Evolutionary conservation across 1,284 basidiomycete species (phyloP).

Genomic region (Boletus semigastroideus): DNA sequence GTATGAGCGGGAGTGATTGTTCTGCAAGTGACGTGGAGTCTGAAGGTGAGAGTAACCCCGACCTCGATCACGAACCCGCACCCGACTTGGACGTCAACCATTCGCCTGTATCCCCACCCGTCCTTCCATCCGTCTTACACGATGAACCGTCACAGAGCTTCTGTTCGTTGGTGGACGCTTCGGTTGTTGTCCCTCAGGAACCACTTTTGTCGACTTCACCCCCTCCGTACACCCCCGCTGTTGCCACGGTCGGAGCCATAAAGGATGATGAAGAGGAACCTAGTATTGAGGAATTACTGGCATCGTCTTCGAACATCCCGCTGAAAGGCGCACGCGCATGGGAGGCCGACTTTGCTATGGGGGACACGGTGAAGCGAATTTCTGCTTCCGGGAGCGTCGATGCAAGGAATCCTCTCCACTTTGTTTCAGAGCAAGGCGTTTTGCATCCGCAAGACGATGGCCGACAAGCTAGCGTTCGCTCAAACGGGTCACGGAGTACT

Average conservation of each 20-base stretch:
- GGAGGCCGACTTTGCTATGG: conserved; percentile 29
- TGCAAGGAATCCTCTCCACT: not conserved
- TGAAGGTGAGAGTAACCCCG: conserved; percentile 19
- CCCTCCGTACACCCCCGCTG: conserved; percentile 16
- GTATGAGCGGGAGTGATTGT: conserved; percentile 27
- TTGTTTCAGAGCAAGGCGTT: not conserved
- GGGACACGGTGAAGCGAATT: conserved; percentile 32
- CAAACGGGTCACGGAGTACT: too few relatives aligned
- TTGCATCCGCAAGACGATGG: not conserved
- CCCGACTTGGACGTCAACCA: not conserved
- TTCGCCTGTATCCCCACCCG: not conserved
- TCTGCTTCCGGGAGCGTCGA: conserved; percentile 5
- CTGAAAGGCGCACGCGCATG: conserved; percentile 31
- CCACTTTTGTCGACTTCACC: conserved; percentile 13
- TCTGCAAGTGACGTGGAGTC: conserved; percentile 25
- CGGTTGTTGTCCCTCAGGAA: not conserved
- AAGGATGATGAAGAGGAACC: conserved; percentile 25
- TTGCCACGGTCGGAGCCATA: not conserved
- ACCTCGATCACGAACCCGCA: not conserved
- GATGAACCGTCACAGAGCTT: not conserved
- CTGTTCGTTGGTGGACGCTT: conserved; percentile 1
- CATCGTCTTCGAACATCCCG: conserved; percentile 17
- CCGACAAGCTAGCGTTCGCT: too few relatives aligned
- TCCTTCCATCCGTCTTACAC: not conserved
- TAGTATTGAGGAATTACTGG: conserved; percentile 31